phyloP scores from a whole-genome alignment of 2,329 filamentous ascomycete species.

The Chaetothyriales sp. region DNA sequence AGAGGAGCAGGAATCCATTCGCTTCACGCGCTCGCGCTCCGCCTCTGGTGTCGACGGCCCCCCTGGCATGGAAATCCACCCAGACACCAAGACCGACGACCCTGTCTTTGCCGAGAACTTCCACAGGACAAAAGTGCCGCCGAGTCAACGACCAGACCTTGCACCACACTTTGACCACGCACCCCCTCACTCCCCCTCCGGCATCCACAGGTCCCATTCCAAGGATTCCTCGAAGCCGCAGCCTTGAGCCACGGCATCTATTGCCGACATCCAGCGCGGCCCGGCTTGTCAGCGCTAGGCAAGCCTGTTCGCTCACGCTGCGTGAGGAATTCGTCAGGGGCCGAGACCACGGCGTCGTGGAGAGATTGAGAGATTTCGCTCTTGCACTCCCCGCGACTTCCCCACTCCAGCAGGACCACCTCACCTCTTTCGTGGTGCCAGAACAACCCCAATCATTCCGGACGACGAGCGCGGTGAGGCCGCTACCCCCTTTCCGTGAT shows the following conservation, averaged over 20 bases:
- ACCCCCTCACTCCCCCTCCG: conserved; percentile 18
- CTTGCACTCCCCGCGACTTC: too few relatives aligned
- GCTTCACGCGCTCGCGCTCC: conserved; percentile 25
- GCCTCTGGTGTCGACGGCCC: conserved; percentile 29
- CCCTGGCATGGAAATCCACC: conserved; percentile 35
- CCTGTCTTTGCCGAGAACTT: conserved; percentile 29
- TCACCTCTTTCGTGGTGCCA: too few relatives aligned
- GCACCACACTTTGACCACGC: conserved; percentile 32
- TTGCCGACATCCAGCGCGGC: too few relatives aligned
- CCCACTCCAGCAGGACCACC: too few relatives aligned
- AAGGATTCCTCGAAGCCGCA: background rate
- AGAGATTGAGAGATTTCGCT: too few relatives aligned
- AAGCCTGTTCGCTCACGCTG: too few relatives aligned
- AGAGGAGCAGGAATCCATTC: conserved; percentile 23
- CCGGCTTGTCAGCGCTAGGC: too few relatives aligned
- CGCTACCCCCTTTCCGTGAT: background rate
- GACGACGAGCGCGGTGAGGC: background rate
- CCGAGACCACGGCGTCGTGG: too few relatives aligned
- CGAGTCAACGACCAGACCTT: conserved; percentile 34
- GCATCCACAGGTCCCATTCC: conserved; percentile 12
- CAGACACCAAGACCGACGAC: conserved; percentile 32
- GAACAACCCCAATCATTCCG: background rate
- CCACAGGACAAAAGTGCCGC: conserved; percentile 25
- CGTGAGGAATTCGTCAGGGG: too few relatives aligned
- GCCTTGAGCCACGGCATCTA: background rate